Evolutionary conservation across 2,329 filamentous ascomycete species (phyloP).

Genomic region (Cladophialophora immunda): DNA sequence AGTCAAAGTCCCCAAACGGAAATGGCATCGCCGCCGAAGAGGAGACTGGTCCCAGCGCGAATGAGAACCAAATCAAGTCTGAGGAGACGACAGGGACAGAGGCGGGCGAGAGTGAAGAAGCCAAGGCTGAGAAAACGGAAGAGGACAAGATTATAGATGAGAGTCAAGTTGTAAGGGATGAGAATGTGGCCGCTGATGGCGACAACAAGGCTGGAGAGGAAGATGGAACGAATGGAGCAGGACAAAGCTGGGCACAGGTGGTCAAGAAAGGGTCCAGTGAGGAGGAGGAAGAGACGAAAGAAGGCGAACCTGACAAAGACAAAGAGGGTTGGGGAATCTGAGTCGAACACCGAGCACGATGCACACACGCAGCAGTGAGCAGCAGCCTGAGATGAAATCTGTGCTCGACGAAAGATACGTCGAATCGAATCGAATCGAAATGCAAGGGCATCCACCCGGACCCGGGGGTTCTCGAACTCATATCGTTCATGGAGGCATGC

Average conservation of each 20-base stretch:
- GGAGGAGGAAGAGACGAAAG: conserved; percentile 1
- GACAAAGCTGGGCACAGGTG: background rate
- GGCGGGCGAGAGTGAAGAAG: conserved; percentile 16
- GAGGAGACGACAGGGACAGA: conserved; percentile 1
- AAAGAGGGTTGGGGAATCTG: conserved; percentile 18
- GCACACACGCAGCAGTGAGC: background rate
- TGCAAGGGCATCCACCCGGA: background rate
- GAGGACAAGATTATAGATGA: conserved; percentile 36
- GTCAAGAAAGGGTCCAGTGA: background rate
- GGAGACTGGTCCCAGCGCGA: conserved; percentile 28
- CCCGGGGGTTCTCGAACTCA: background rate
- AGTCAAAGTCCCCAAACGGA: conserved; percentile 36
- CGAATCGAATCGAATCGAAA: background rate
- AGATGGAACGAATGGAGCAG: background rate
- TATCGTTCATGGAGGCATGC: background rate
- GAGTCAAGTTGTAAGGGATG: conserved; percentile 32
- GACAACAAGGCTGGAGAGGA: background rate
- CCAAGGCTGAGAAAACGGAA: conserved; percentile 28
- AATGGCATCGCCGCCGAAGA: conserved; percentile 38
- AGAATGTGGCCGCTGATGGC: conserved; percentile 13
- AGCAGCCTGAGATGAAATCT: background rate
- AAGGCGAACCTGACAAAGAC: conserved; percentile 3
- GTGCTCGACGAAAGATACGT: background rate
- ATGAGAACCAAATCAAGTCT: conserved; percentile 9
- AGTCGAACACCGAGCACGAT: conserved; percentile 2